Evolutionary conservation across 257 asterid species (phyloP), one percentile per base, ranked within the genome.

Genomic region (Nicotiana attenuata): DNA sequence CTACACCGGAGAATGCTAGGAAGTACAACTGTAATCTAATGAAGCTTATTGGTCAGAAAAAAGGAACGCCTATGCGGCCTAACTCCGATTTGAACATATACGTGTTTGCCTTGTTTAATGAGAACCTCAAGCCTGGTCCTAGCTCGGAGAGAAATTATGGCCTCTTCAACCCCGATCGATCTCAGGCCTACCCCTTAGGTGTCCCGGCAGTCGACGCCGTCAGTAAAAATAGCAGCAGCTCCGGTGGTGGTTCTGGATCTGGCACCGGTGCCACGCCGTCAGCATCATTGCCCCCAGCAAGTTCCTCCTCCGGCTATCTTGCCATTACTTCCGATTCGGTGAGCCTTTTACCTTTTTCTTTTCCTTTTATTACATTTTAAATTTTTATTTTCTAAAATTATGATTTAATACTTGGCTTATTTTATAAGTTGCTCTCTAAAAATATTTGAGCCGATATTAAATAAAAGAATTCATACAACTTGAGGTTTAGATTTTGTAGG

Each of bases 41-140:
- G 56, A 93, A 91, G 90, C 82, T 94, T 76, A 83, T 93, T 10
- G 31, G 84, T 11, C 79, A 85, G 83, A 93, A 90, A 81, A 93
- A 89, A 81, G 97, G 98, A 29, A 93, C 97, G 47, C 97, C 98
- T 3, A 85, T 92, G 95, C 86, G 91, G 86, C 97, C 98, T 1
- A 84, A 87, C 71, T 47, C 60, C 55, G 90, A 93, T 69, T 65
- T 94, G 89, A 89, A 94, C 57, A 89, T 93, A 2, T 91, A 85
- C 28, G 85, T 94, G 13, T 94, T 94, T 28, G 98, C 97, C 10
- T 50, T 94, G 86, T 94, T 93, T 77, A 94, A 94, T 71, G 98
- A 94, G 89, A 93, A 94, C 71, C 85, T 89, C 91, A 94, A 94
- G 92, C 92, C 97, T 56, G 98, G 98, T 7, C 98, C 98, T 7